phyloP scores from a whole-genome alignment of 805 yeast species.

The Candida sithepensis region DNA sequence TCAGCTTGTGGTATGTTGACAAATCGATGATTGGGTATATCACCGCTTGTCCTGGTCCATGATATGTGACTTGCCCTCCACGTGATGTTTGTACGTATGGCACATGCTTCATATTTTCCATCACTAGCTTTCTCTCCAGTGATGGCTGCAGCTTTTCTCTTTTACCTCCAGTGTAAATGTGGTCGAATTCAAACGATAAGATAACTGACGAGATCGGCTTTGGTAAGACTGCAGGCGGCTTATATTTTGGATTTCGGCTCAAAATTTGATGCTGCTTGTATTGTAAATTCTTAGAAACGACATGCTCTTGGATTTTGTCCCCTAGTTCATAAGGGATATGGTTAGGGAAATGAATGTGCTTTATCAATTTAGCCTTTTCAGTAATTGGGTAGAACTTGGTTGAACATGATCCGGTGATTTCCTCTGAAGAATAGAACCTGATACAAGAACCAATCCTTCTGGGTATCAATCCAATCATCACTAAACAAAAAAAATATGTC shows the following conservation, averaged over 20 bases:
- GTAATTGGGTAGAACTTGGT: conserved; percentile 12
- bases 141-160: conserved; percentile 59
- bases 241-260: conserved; percentile 14
- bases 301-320: conserved; percentile 49
- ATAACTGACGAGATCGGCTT: conserved; percentile 61
- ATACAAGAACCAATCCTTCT: conserved; percentile 23
- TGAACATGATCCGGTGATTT: conserved; percentile 5
- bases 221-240: conserved; percentile 12
- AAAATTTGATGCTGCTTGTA: conserved; percentile 37
- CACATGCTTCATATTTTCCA: conserved; percentile 41
- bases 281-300: conserved; percentile 55
- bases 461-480: not conserved
- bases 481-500: no score
- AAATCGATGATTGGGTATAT: conserved; percentile 78
- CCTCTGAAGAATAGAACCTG: not conserved
- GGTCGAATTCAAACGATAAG: conserved; percentile 79
- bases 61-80: conserved; percentile 97
- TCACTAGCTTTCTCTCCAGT: conserved; percentile 13
- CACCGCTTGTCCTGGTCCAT: conserved; percentile 93
- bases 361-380: conserved; percentile 31
- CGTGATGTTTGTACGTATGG: conserved; percentile 73
- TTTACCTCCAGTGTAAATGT: conserved; percentile 90
- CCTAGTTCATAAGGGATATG: conserved; percentile 45
- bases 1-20: conserved; percentile 47
- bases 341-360: conserved; percentile 42